Conservation (phyloP, 257 asterid genomes). For the Handroanthus guayacan region DNA sequence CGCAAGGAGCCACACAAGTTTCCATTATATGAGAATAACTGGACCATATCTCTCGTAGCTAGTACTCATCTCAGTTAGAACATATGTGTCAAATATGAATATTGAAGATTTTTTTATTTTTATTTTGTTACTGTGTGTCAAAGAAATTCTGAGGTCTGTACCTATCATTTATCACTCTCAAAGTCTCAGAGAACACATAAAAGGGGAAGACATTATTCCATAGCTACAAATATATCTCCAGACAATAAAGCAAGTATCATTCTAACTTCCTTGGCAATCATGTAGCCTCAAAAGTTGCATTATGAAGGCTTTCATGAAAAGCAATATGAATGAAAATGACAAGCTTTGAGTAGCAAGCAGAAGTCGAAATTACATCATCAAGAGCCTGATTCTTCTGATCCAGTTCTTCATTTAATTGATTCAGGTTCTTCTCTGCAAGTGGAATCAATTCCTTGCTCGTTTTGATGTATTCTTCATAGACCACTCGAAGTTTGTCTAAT, state of each 20-base stretch:
- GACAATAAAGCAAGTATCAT: conserved; percentile 9
- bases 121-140: conserved; percentile 5
- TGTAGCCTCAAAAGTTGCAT: conserved; percentile 27
- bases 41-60: background rate
- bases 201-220: conserved; percentile 24
- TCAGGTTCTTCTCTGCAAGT: conserved; percentile 69
- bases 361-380: conserved; percentile 73
- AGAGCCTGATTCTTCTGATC: conserved; percentile 80
- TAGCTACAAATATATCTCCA: conserved; percentile 2
- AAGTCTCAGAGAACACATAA: conserved; percentile 19
- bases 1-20: conserved; percentile 18
- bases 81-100: background rate
- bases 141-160: conserved; percentile 6
- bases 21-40: conserved; percentile 27
- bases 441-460: conserved; percentile 77
- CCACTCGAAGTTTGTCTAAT: conserved; percentile 79
- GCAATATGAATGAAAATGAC: conserved; percentile 14
- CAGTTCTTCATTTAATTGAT: conserved; percentile 76
- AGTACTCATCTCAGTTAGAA: background rate
- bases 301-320: background rate
- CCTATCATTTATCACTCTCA: conserved; percentile 22
- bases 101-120: background rate
- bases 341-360: conserved; percentile 11
- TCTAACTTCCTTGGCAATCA: conserved; percentile 9
- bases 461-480: conserved; percentile 83